Evolutionary conservation across 768 basidiomycete genomes (phyloP).

Genomic region (Lentinula boryana): DNA sequence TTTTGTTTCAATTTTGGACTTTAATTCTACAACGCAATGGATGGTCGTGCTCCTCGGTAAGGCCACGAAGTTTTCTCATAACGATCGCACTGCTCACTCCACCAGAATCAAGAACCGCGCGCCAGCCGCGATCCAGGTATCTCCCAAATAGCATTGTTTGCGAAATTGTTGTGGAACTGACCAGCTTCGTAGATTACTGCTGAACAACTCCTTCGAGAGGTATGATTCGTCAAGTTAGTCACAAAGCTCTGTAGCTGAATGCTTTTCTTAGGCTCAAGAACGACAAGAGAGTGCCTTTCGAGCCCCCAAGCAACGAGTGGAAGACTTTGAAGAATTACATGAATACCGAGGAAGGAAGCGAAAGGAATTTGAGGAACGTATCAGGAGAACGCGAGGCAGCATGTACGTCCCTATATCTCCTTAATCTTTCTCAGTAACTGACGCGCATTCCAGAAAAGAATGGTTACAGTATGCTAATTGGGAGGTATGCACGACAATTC

Average conservation of each 20-base stretch:
- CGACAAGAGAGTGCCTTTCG: constrained; percentile 89
- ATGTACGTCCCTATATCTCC: constrained; percentile 35
- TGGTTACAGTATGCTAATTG: constrained; percentile 85
- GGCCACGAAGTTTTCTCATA: not conserved
- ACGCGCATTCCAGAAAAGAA: constrained; percentile 53
- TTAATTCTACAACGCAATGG: constrained; percentile 36
- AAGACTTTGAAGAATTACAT: constrained; percentile 89
- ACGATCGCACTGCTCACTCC: constrained; percentile 4
- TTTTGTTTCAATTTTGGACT: not conserved
- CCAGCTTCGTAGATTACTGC: constrained; percentile 75
- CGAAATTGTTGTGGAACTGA: constrained; percentile 8
- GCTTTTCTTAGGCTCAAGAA: constrained; percentile 75
- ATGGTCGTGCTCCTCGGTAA: constrained; percentile 76
- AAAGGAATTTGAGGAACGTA: constrained; percentile 91
- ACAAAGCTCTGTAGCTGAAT: not conserved
- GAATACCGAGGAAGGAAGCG: constrained; percentile 91
- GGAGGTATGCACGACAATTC: constrained; percentile 45
- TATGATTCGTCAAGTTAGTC: constrained; percentile 20
- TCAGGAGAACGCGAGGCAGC: constrained; percentile 71
- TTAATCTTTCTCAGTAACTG: not conserved
- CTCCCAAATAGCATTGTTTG: constrained; percentile 13
- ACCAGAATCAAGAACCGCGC: constrained; percentile 91
- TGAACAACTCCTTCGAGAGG: constrained; percentile 95
- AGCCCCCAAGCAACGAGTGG: constrained; percentile 91
- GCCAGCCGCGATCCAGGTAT: constrained; percentile 85